Evolutionary conservation across 129 eudicot genomes (phyloP).

Genomic region (Lonicera japonica): DNA sequence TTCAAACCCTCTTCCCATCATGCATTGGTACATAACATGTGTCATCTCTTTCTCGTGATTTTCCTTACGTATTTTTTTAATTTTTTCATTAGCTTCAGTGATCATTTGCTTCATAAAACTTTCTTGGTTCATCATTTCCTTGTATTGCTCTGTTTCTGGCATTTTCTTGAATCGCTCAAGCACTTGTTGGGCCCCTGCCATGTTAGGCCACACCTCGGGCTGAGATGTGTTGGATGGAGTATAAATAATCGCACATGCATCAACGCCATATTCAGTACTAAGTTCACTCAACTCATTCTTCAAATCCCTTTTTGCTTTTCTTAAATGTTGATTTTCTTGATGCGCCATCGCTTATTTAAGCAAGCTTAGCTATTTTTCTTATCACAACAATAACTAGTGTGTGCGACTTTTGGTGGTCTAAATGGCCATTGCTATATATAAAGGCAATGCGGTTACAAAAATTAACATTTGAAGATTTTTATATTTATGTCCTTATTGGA

Average conservation of each 20-base stretch:
- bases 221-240: slow-evolving; percentile 15
- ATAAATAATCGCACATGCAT: slow-evolving; percentile 24
- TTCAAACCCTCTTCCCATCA: neutral
- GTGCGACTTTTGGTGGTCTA: no score
- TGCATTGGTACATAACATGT: neutral
- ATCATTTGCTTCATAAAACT: slow-evolving; percentile 17
- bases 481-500: no score
- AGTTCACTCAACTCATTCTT: slow-evolving; percentile 26
- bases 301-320: slow-evolving; percentile 25
- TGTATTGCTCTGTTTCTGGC: slow-evolving; percentile 24
- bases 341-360: slow-evolving; percentile 22
- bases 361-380: slow-evolving; percentile 23
- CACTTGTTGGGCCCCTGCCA: slow-evolving; percentile 14
- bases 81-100: neutral
- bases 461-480: no score
- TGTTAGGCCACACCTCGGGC: slow-evolving; percentile 29
- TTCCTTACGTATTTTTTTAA: slow-evolving; percentile 5
- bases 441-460: no score
- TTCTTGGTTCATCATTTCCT: slow-evolving; percentile 29
- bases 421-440: no score
- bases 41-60: slow-evolving; percentile 3
- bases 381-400: slow-evolving; percentile 7
- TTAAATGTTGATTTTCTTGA: slow-evolving; percentile 32
- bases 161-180: slow-evolving; percentile 15
- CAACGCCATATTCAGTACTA: slow-evolving; percentile 23